phyloP scores from a whole-genome alignment of 78 protist species.

The Protostelium mycophagum region DNA sequence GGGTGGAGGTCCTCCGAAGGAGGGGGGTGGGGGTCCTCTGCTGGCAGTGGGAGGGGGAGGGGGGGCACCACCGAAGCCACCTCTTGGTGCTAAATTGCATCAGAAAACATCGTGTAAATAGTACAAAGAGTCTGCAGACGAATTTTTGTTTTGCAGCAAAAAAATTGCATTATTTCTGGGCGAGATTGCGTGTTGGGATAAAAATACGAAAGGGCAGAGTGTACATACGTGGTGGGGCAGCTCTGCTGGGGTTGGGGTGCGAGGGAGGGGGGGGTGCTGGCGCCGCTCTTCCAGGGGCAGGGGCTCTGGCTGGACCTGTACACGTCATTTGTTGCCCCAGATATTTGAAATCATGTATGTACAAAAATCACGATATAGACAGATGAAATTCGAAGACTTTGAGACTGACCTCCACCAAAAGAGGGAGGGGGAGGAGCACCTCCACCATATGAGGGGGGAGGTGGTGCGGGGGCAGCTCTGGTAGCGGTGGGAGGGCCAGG shows the following conservation, averaged over 20 bases:
- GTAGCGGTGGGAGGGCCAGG: too few relatives aligned
- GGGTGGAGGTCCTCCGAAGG: slow-evolving; percentile 12
- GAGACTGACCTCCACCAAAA: too few relatives aligned
- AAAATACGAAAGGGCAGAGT: too few relatives aligned
- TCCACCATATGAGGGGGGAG: too few relatives aligned
- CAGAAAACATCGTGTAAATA: neutral
- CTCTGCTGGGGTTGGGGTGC: too few relatives aligned
- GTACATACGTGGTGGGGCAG: too few relatives aligned
- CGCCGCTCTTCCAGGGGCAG: neutral
- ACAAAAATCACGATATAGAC: too few relatives aligned
- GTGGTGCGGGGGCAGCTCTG: neutral
- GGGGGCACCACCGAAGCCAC: neutral
- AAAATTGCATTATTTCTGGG: neutral
- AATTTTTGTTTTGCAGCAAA: neutral
- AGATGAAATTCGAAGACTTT: neutral
- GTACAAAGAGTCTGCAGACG: neutral
- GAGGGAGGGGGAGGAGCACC: neutral
- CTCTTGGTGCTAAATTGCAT: neutral
- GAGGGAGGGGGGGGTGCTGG: too few relatives aligned
- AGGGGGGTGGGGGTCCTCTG: neutral
- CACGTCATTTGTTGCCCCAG: neutral
- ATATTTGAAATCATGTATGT: too few relatives aligned
- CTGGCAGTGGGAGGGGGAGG: neutral
- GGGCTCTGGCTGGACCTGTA: neutral
- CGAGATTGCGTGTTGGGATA: too few relatives aligned